These are phyloP conservation scores for Elsinoe australis DNA, from an alignment of 2,329 filamentous ascomycete genomes.

Conservation along the genomic window DNA sequence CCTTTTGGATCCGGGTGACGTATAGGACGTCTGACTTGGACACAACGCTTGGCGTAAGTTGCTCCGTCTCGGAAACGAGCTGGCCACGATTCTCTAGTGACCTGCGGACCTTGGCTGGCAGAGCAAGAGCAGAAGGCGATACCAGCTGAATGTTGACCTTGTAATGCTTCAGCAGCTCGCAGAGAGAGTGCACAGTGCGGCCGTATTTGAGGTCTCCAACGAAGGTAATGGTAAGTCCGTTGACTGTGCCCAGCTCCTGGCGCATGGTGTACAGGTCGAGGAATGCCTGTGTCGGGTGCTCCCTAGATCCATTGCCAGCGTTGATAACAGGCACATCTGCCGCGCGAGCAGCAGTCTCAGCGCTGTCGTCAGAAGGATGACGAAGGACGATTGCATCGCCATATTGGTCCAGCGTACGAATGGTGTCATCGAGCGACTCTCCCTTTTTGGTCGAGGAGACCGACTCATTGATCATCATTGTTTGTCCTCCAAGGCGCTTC, in stretches of 20 bases:
- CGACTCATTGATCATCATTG: constrained; percentile 70
- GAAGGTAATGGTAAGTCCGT: constrained; percentile 93
- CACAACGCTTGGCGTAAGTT: constrained; percentile 79
- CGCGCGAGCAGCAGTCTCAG: constrained; percentile 76
- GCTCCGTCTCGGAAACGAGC: constrained; percentile 65
- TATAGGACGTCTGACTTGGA: constrained; percentile 86
- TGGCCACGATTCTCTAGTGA: constrained; percentile 67
- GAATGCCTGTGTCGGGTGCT: constrained; percentile 97
- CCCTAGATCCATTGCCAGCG: constrained; percentile 87
- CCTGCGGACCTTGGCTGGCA: constrained; percentile 68
- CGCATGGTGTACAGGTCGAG: constrained; percentile 97
- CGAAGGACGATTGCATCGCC: constrained; percentile 92
- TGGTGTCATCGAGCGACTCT: constrained; percentile 84
- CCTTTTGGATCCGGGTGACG: constrained; percentile 93
- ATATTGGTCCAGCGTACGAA: constrained; percentile 90
- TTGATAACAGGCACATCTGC: constrained; percentile 92
- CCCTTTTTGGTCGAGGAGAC: constrained; percentile 91
- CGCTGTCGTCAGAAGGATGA: constrained; percentile 75
- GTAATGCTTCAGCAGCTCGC: constrained; percentile 92
- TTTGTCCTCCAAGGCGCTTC: constrained; percentile 90
- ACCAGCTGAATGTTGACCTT: constrained; percentile 90
- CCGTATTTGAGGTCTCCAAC: constrained; percentile 88
- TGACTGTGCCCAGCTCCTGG: constrained; percentile 91
- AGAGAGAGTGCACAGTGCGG: constrained; percentile 87
- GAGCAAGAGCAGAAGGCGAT: constrained; percentile 66